Percentiles rank a stretch among this genome's conserved stretches.
Conservation (phyloP, 2,329 filamentous ascomycete genomes). For the Arthrobotrys musiformis region DNA sequence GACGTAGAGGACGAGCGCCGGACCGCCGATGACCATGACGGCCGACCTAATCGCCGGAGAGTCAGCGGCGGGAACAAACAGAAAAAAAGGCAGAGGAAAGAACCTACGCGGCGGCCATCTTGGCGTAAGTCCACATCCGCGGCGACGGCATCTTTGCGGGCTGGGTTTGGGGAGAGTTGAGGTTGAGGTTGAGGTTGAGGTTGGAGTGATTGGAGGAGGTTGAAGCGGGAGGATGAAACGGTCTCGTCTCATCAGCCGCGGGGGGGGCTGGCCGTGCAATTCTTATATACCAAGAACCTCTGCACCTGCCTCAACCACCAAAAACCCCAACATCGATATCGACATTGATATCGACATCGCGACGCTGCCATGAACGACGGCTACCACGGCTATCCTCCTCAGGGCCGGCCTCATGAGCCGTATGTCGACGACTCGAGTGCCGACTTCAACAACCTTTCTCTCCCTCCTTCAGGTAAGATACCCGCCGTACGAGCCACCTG, state of each 20-base stretch:
- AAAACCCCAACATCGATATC: not conserved
- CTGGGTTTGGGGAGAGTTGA: not conserved
- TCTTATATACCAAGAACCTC: not conserved
- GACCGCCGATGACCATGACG: conserved; percentile 81
- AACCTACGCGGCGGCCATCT: conserved; percentile 44
- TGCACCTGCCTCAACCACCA: not conserved
- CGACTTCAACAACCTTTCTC: conserved; percentile 35
- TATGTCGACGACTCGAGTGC: conserved; percentile 34
- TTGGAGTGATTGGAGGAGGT: not conserved
- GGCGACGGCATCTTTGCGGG: conserved; percentile 13
- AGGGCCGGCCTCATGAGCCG: conserved; percentile 6
- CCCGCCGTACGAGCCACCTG: not conserved
- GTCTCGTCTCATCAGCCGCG: conserved; percentile 3
- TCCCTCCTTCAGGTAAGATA: conserved; percentile 41
- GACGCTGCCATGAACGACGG: conserved; percentile 22
- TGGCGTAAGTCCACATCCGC: conserved; percentile 32
- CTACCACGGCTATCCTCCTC: conserved; percentile 25
- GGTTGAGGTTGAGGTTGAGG: not conserved
- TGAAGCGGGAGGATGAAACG: not conserved
- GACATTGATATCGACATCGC: not conserved
- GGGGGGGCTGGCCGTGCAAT: not conserved
- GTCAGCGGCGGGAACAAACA: not conserved
- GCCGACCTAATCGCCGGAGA: conserved; percentile 73
- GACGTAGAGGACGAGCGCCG: conserved; percentile 81
- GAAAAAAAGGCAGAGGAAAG: not conserved